These are phyloP conservation scores for Hymenotorrendiella dingleyae DNA, from an alignment of 2,329 filamentous ascomycete genomes.

Conservation along the genomic window DNA sequence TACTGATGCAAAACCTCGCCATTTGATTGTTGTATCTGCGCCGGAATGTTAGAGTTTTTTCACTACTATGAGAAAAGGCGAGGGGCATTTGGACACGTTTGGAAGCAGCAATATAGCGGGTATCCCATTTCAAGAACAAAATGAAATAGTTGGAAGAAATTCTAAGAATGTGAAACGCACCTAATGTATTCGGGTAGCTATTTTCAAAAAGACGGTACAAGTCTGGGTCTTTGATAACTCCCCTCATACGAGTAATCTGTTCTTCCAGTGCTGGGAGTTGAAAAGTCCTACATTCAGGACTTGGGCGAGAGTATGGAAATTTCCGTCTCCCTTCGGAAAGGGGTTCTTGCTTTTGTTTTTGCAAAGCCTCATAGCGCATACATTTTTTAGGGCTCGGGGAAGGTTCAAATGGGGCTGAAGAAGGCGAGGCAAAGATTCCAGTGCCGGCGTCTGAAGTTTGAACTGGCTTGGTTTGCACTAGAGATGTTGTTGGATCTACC, in stretches of 20 bases:
- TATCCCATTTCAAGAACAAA: too few species aligned
- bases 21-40: slow-evolving; percentile 67
- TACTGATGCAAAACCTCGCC: slow-evolving; percentile 54
- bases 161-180: too few species aligned
- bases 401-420: not conserved
- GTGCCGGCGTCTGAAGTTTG: too few species aligned
- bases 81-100: too few species aligned
- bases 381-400: slow-evolving; percentile 6
- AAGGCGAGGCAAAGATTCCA: too few species aligned
- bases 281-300: slow-evolving; percentile 72
- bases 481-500: not conserved
- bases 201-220: slow-evolving; percentile 67
- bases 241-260: slow-evolving; percentile 64
- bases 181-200: slow-evolving; percentile 67
- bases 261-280: slow-evolving; percentile 69
- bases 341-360: slow-evolving; percentile 17
- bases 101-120: too few species aligned
- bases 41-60: too few species aligned
- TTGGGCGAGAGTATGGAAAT: slow-evolving; percentile 76
- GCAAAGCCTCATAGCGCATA: slow-evolving; percentile 22
- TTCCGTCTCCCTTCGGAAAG: slow-evolving; percentile 55
- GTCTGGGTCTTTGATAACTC: slow-evolving; percentile 68
- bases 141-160: too few species aligned
- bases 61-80: too few species aligned
- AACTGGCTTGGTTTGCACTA: not conserved